Base-by-base conservation (phyloP, 345 rosid genomes). In the Anacardium occidentale region DNA sequence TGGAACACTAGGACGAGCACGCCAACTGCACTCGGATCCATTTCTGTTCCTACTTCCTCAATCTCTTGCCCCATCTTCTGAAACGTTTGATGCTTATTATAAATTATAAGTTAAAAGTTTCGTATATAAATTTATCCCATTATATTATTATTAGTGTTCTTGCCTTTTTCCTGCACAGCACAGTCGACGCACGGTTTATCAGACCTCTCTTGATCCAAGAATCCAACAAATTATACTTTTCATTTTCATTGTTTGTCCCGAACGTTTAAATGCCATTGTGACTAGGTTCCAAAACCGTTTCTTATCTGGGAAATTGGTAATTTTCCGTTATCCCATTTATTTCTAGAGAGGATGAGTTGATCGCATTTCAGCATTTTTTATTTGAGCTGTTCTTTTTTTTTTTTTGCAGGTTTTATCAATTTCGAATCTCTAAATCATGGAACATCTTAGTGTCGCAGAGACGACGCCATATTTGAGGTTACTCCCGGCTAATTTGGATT, bases 381-480 rank as follows among this genome's bases (percentile, higher is more conserved):
- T 55, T 21, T 25, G 20, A 57, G 18, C 73, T 3, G 2, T 29
- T 29, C 3, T 29, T 3, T 69, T 21, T 24, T 54, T 58, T 7
- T 70, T n/a, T n/a, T n/a, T 70, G 55, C 73, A 56, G 53, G 59
- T 15, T 56, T 54, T 63, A 5, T 32, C 45, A 18, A 6, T 70
- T 69, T 58, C 40, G 26, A 58, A 24, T 57, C 62, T 15, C 10
- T 45, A 18, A 53, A 77, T 66, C 63, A 85, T 82, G 88, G 86
- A 80, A 4, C 70, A 34, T 60, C 77, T 78, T 42, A 56, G 58
- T 44, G 84, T 76, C 32, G 66, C 63, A 0, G 88, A 79, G 37
- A 63, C 64, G 2, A 62, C 54, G 37, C 71, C 85, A 13, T 64
- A 55, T 70, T 75, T 80, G 26, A 75, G 88, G 88, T 82, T 71